Evolutionary conservation across 169 alveolate species (phyloP).

Genomic region (Plasmodium ovale): DNA sequence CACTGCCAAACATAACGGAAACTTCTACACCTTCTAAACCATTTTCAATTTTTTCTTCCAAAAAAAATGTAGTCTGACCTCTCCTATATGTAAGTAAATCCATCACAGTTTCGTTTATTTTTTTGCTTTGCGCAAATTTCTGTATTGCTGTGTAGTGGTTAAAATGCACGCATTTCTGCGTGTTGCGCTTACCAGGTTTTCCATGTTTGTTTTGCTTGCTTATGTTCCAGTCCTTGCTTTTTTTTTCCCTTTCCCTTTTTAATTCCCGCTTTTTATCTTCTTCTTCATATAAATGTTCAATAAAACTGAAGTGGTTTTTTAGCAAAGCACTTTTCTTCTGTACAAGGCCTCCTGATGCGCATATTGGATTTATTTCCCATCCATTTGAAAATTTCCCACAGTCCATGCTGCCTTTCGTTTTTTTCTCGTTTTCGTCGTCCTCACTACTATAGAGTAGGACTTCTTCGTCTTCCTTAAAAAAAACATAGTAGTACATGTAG

Average conservation of each 20-base stretch:
- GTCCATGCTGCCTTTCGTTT: background rate
- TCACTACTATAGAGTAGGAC: background rate
- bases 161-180: background rate
- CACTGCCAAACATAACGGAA: constrained; percentile 14
- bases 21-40: background rate
- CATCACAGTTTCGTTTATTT: constrained; percentile 27
- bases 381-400: background rate
- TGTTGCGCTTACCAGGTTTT: background rate
- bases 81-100: constrained; percentile 40
- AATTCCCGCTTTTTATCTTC: constrained; percentile 9
- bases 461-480: constrained; percentile 27
- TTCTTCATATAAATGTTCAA: constrained; percentile 49
- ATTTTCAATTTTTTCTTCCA: background rate
- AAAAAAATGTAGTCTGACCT: background rate
- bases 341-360: background rate
- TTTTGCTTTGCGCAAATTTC: constrained; percentile 1
- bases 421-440: background rate
- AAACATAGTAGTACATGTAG: constrained; percentile 62
- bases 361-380: background rate
- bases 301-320: constrained; percentile 31
- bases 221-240: background rate
- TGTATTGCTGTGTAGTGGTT: constrained; percentile 43
- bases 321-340: background rate
- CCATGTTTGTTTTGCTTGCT: background rate
- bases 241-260: constrained; percentile 17